These are phyloP conservation scores for Cicer bijugum DNA, from an alignment of 306 rosid species.

Conservation along the genomic window DNA sequence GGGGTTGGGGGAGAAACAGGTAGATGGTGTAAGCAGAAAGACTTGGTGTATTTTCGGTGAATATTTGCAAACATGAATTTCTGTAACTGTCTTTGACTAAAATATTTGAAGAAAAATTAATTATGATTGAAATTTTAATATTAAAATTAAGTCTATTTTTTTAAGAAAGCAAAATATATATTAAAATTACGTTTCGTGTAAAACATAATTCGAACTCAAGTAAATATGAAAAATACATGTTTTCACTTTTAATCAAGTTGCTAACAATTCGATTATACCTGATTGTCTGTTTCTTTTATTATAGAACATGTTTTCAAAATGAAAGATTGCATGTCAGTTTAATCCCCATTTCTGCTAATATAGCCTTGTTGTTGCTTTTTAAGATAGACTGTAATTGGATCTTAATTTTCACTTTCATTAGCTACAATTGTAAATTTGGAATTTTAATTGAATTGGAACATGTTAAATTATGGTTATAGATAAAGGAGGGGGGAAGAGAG, in stretches of 20 bases:
- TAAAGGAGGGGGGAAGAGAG: background rate
- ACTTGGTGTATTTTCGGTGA: no score
- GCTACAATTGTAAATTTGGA: background rate
- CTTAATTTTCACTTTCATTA: background rate
- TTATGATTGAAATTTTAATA: background rate
- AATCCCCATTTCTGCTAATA: slow-evolving; percentile 14
- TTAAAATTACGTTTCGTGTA: background rate
- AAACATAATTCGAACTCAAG: background rate
- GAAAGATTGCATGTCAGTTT: slow-evolving; percentile 8
- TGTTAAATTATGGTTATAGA: background rate
- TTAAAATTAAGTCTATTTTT: background rate
- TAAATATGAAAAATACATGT: background rate
- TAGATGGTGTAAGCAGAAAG: no score
- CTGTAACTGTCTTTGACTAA: background rate
- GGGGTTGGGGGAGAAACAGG: no score
- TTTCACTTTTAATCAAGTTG: slow-evolving; percentile 2
- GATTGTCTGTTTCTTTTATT: background rate
- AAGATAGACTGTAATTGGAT: background rate
- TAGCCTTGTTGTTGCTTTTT: background rate
- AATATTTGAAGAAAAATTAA: background rate
- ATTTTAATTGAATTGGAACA: background rate
- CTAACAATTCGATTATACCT: background rate
- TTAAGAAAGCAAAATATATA: no score
- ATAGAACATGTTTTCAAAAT: background rate
- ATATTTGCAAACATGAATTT: background rate